Evolutionary conservation across 2,329 filamentous ascomycete genomes (phyloP), one percentile per base, ranked within the genome.

Genomic region (Colletotrichum karsti): DNA sequence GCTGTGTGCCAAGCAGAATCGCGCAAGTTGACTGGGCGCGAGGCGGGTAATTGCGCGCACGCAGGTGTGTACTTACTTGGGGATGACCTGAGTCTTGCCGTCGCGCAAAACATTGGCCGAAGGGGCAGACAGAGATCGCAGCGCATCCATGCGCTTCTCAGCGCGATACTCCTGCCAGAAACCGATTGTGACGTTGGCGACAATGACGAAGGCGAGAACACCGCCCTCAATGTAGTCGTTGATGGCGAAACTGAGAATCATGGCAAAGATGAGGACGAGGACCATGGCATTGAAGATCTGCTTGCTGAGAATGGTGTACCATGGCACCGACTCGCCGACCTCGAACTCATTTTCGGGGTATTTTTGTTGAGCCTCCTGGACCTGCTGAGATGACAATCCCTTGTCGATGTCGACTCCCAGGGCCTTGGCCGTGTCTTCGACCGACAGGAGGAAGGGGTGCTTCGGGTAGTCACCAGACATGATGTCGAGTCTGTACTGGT

Each of bases 211-310:
- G 55, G 87, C 85, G 60, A 92, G 87, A 54, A 92, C 90, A 58
- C 87, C 88, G 59, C 88, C 90, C 80, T 92, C 90, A 72, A 92
- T 89, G 75, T 87, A 91, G 72, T 92, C 91, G 48, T 84, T 79
- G 69, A 92, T 90, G 69, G 85, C 89, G 76, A 91, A 92, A 69
- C 88, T 90, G 42, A 91, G 84, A 50, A 88, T 90, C 90, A 94
- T 93, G 74, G 92, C 92, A 73, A 95, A 91, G 60, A 93, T 84
- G 57, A 95, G 86, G 54, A 94, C 91, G 73, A 94, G 79, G 63
- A 92, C 92, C 92, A 94, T 93, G 65, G 92, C 92, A 83, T 94
- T 94, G 75, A 90, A 88, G 22, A 93, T 78, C 77, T 94, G 92
- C 73, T 91, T 90, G 65, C 92, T 81, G 51, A 94, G 81, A 44